A percentile compares a stretch with the other conserved stretches of the same genome.
Conservation (phyloP, 257 asterid species). For the Solanum chmielewskii region DNA sequence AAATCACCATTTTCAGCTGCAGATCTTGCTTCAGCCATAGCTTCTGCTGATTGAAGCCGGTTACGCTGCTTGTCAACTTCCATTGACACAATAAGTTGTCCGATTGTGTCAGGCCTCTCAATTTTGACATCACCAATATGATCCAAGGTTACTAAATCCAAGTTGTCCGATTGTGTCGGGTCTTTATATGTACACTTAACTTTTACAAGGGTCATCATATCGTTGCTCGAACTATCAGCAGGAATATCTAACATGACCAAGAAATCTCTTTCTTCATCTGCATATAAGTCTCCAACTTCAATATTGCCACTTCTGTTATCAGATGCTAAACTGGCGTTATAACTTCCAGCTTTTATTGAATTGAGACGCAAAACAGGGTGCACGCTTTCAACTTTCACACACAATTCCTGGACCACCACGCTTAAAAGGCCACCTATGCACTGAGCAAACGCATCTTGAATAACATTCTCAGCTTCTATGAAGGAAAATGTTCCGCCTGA, state of each 20-base stretch:
- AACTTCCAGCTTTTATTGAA: constrained; percentile 72
- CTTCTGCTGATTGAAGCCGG: constrained; percentile 63
- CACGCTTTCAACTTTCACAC: constrained; percentile 54
- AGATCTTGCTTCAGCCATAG: constrained; percentile 62
- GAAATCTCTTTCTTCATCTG: constrained; percentile 89
- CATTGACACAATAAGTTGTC: constrained; percentile 34
- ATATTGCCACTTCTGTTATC: constrained; percentile 39
- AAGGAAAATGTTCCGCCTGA: constrained; percentile 98
- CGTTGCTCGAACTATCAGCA: constrained; percentile 17
- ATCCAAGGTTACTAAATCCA: constrained; percentile 16
- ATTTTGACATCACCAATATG: constrained; percentile 29
- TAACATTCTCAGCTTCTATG: constrained; percentile 63
- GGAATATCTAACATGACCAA: constrained; percentile 55
- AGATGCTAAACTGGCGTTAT: constrained; percentile 23
- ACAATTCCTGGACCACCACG: constrained; percentile 62
- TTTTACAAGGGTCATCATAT: constrained; percentile 45
- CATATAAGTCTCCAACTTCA: constrained; percentile 77
- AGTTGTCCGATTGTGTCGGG: constrained; percentile 8
- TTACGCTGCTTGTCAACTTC: constrained; percentile 81
- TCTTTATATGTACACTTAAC: constrained; percentile 50
- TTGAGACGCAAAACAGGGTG: constrained; percentile 32
- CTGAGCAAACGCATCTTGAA: constrained; percentile 98
- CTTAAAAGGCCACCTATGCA: constrained; percentile 94
- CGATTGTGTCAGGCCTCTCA: constrained; percentile 31
- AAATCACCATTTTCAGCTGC: constrained; percentile 71